Evolutionary conservation across 2,329 filamentous ascomycete genomes (phyloP), one percentile per base, ranked within the genome.

Genomic region (Phialophora expanda): DNA sequence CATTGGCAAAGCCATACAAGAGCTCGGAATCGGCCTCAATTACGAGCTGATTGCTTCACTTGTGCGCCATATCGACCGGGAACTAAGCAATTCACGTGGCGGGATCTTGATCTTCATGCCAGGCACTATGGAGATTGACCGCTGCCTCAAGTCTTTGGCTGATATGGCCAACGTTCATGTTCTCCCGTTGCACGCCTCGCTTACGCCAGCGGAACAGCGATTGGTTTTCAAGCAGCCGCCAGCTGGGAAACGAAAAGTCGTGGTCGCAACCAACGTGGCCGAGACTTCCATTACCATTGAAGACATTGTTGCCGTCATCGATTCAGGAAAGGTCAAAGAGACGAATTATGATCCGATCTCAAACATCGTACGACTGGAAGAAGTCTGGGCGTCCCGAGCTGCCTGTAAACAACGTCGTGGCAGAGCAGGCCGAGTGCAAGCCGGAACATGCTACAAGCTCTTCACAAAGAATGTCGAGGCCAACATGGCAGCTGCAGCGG

Each of bases 281-380:
- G 95, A 99, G 77, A 99, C 95, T 0, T 98, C 95, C 1, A 98
- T 99, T 76, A 99, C 95, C 0, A 99, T 99, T 66, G 93, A 97
- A 75, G 95, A 99, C 75, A 91, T 99, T 61, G 91, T 98, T 2
- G 94, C 92, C 1, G 95, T 99, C 54, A 94, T 99, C 69, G 95
- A 99, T 76, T 95, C 90, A 11, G 95, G 95, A 30, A 89, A 92
- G 61, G 95, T 99, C 66, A 99, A 99, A 75, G 94, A 99, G 78
- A 99, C 93, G 0, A 94, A 91, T 75, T 98, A 93, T 73, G 95
- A 98, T 76, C 87, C 92, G 0, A 86, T 90, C 69, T 96, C 90
- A 76, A 97, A 97, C 75, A 97, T 98, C 89, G 90, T 96, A 51
- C 93, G 92, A 73, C 86, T 99, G 1, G 90, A 94, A 72, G 95